Base-by-base conservation (phyloP, 2,329 filamentous ascomycete species). In the Pyrenochaeta sp. region DNA sequence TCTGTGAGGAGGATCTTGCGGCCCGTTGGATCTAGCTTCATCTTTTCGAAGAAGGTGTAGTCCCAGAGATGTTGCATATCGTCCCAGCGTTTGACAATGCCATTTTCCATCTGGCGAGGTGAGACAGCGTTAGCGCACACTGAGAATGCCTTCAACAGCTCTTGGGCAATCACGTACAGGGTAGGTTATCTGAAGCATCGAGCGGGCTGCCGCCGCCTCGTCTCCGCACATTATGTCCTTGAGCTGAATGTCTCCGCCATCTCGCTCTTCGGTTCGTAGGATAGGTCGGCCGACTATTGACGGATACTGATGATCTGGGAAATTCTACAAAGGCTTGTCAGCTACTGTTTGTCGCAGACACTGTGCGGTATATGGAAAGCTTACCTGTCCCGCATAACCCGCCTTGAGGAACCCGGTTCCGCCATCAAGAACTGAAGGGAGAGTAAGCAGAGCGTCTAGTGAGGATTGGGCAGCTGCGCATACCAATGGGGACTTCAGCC, bases 211-310 rank as follows among this genome's bases (percentile, higher is more conserved):
- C 15, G 95, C 93, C 49, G 95, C 95, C 82, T 99, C 94, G 82
- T 99, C 95, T 78, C 95, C 95, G 82, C 94, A 98, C 95, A 99
- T 99, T 78, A 99, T 97, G 83, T 99, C 95, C 86, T 97, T 98
- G 80, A 93, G 88, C 68, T 89, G 83, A 64, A 90, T 85, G 72
- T 89, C 86, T 62, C 85, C 82, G 62, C 84, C 82, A 88, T 90
- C 80, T 86, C 89, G 83, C 81, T 99, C 95, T 84, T 99, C 95
- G 62, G 93, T 93, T 81, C 95, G 92, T 75, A 99, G 87, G 80
- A 99, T 99, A 50, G 95, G 95, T 71, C 95, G 92, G 77, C 95
- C 95, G 79, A 99, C 93, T 80, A 99, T 98, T 69, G 94, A 97
- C 56, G 95, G 95, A 81, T 93, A 98, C 82, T 98, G 94, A 81